phyloP scores from a whole-genome alignment of 768 basidiomycete species.

The Podaxis carcinomalis region DNA sequence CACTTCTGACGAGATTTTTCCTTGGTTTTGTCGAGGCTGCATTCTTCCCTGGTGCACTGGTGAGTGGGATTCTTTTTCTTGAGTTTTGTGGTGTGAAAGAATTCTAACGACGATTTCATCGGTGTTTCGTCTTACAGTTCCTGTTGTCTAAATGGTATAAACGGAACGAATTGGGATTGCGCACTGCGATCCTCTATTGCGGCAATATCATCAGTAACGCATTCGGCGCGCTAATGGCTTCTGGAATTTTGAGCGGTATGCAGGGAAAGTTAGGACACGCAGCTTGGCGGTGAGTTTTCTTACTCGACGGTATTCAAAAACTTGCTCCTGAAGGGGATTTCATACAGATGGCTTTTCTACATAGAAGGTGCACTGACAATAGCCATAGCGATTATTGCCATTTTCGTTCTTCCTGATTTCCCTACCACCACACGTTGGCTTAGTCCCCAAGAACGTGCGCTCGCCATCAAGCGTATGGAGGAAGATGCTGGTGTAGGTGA shows the following conservation, averaged over 20 bases:
- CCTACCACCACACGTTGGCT: constrained; percentile 69
- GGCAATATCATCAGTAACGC: constrained; percentile 84
- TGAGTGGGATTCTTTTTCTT: constrained; percentile 16
- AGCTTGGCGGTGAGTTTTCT: constrained; percentile 65
- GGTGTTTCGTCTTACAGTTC: constrained; percentile 29
- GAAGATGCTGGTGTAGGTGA: constrained; percentile 60
- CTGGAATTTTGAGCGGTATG: constrained; percentile 74
- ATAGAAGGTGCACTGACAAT: constrained; percentile 68
- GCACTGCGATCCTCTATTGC: constrained; percentile 68
- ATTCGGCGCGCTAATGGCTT: constrained; percentile 79
- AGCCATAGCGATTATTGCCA: constrained; percentile 47
- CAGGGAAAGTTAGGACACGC: constrained; percentile 68
- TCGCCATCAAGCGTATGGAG: constrained; percentile 61
- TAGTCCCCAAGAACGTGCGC: constrained; percentile 50
- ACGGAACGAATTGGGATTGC: constrained; percentile 65
- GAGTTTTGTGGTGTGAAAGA: not conserved
- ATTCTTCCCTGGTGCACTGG: constrained; percentile 64
- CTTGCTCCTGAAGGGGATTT: not conserved
- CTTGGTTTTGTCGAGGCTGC: constrained; percentile 69
- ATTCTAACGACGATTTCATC: constrained; percentile 1
- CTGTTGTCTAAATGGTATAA: constrained; percentile 79
- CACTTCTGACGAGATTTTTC: constrained; percentile 71
- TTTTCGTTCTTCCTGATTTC: constrained; percentile 78
- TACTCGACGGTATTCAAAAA: not conserved
- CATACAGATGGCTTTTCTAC: constrained; percentile 69